Conservation (phyloP, 306 rosid species). For the Lathyrus oleraceus region DNA sequence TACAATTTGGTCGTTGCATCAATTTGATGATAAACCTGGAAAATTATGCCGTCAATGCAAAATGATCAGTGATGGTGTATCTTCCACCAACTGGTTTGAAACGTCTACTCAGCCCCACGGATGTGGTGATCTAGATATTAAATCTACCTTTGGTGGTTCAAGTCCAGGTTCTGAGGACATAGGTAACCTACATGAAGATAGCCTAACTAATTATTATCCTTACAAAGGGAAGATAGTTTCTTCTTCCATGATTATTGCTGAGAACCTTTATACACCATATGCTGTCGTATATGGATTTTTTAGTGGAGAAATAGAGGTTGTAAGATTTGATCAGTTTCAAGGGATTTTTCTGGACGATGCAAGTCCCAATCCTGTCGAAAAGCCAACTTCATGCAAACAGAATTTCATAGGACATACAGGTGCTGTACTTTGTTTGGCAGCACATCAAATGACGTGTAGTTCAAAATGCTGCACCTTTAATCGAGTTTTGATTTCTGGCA, state of each 20-base stretch:
- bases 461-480: conserved; percentile 49
- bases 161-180: conserved; percentile 41
- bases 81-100: conserved; percentile 56
- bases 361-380: conserved; percentile 48
- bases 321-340: conserved; percentile 66
- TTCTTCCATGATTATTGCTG: conserved; percentile 78
- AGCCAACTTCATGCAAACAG: conserved; percentile 54
- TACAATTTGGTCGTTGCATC: conserved; percentile 55
- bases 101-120: conserved; percentile 40
- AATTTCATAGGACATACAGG: conserved; percentile 73
- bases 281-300: conserved; percentile 80
- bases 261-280: conserved; percentile 56
- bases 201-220: conserved; percentile 36
- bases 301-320: conserved; percentile 77
- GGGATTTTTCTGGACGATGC: conserved; percentile 49
- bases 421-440: conserved; percentile 92
- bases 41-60: conserved; percentile 46
- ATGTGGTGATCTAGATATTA: conserved; percentile 33
- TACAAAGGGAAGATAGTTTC: conserved; percentile 52
- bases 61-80: conserved; percentile 51
- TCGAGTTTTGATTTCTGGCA: conserved; percentile 84
- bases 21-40: conserved; percentile 48
- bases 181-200: conserved; percentile 19
- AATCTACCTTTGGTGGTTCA: conserved; percentile 36
- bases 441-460: conserved; percentile 64